Conservation (phyloP, 176 grass and related monocot species). For the Eleusine indica region DNA sequence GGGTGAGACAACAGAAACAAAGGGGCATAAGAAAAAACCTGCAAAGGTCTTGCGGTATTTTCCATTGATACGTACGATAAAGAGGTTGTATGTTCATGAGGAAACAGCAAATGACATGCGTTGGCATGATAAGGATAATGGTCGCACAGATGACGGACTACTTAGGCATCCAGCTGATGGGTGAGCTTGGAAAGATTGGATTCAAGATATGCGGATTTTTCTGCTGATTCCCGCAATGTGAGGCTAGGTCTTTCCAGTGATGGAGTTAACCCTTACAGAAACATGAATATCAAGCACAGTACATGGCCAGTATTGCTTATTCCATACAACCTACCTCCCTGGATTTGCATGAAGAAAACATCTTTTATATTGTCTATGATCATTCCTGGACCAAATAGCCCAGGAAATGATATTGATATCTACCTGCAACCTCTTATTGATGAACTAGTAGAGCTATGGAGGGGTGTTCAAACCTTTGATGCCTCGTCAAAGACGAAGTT, state of each 20-base stretch:
- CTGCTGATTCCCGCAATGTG: neutral
- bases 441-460: neutral
- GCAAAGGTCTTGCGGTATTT: slow-evolving; percentile 38
- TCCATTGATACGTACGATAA: slow-evolving; percentile 29
- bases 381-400: neutral
- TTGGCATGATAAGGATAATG: slow-evolving; percentile 35
- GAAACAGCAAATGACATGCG: slow-evolving; percentile 12
- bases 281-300: slow-evolving; percentile 28
- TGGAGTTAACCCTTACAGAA: slow-evolving; percentile 25
- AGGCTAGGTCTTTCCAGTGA: slow-evolving; percentile 20
- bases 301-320: slow-evolving; percentile 38
- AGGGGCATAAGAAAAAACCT: slow-evolving; percentile 4
- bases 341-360: slow-evolving; percentile 15
- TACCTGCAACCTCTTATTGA: neutral
- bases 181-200: neutral
- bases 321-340: slow-evolving; percentile 27
- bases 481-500: slow-evolving; percentile 25
- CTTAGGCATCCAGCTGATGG: neutral
- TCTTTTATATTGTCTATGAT: neutral
- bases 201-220: neutral
- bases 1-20: neutral
- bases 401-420: neutral
- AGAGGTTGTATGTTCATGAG: slow-evolving; percentile 34
- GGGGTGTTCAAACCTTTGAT: slow-evolving; percentile 31
- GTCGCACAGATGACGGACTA: neutral